These are phyloP conservation scores for Debaryomyces sp. DNA, from an alignment of 1,139 yeast genomes.

Conservation along the genomic window DNA sequence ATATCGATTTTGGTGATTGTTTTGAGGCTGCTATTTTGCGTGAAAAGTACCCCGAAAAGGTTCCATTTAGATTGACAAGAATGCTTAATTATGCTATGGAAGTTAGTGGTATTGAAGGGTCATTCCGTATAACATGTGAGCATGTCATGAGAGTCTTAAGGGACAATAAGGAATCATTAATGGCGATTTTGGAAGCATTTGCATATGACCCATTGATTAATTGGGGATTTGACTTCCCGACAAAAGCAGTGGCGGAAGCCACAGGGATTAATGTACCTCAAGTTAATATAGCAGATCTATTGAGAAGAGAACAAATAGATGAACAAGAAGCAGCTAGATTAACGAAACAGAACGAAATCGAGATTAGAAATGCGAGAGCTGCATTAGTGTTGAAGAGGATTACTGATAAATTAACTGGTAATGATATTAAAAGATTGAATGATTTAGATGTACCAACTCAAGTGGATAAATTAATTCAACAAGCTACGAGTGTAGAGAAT, in stretches of 20 bases:
- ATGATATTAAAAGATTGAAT: slow-evolving; percentile 75
- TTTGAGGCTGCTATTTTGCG: slow-evolving; percentile 97
- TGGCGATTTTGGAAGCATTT: slow-evolving; percentile 98
- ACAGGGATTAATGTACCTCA: slow-evolving; percentile 71
- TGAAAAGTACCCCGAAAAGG: slow-evolving; percentile 97
- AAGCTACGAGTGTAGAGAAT: slow-evolving; percentile 95
- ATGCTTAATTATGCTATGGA: slow-evolving; percentile 99
- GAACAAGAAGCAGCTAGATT: slow-evolving; percentile 73
- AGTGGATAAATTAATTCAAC: slow-evolving; percentile 91
- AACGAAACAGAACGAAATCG: slow-evolving; percentile 76
- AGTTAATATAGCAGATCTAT: slow-evolving; percentile 64
- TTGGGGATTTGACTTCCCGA: slow-evolving; percentile 97
- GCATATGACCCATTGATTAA: slow-evolving; percentile 98
- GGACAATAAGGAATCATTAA: slow-evolving; percentile 90
- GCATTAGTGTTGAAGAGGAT: slow-evolving; percentile 87
- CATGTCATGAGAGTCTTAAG: slow-evolving; percentile 95
- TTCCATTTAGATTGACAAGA: slow-evolving; percentile 93
- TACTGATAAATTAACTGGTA: slow-evolving; percentile 90
- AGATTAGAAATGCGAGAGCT: slow-evolving; percentile 87
- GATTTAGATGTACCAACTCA: slow-evolving; percentile 85
- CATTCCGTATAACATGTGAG: slow-evolving; percentile 94
- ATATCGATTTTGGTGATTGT: slow-evolving; percentile 98
- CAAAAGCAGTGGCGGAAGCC: slow-evolving; percentile 73
- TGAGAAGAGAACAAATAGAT: slow-evolving; percentile 74
- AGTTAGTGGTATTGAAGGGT: slow-evolving; percentile 97